Percentiles rank a stretch among this genome's conserved stretches.
Evolutionary conservation across 768 basidiomycete genomes (phyloP).

Genomic region (Lyophyllum shimeji): DNA sequence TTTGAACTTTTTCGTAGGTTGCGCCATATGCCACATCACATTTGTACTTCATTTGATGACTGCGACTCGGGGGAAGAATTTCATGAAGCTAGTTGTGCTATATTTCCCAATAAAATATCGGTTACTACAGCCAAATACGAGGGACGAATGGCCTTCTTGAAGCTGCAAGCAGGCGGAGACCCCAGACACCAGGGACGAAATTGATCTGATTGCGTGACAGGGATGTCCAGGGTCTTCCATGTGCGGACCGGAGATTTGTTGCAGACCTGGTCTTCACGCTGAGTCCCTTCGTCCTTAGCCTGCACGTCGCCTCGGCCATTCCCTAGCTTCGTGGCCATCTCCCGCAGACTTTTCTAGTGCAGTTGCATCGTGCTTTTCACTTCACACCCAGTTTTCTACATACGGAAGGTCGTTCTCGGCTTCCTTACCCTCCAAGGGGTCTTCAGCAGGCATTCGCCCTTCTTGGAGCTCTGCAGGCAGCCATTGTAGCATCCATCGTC

Average conservation of each 20-base stretch:
- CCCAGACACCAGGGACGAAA: slow-evolving; percentile 13
- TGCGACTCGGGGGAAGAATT: neutral
- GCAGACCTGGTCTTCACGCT: slow-evolving; percentile 8
- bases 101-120: neutral
- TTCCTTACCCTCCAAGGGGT: slow-evolving; percentile 1
- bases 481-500: neutral
- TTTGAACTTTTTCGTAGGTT: neutral
- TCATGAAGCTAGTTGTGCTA: neutral
- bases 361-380: neutral
- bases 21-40: neutral
- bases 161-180: slow-evolving; percentile 7
- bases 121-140: neutral
- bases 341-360: neutral
- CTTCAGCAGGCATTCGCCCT: neutral
- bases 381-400: neutral
- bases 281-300: slow-evolving; percentile 14
- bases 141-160: no score
- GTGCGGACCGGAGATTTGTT: slow-evolving; percentile 21
- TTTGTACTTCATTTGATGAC: neutral
- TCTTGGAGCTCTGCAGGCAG: slow-evolving; percentile 5
- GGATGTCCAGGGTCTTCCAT: slow-evolving; percentile 10
- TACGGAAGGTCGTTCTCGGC: neutral
- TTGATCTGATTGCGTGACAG: slow-evolving; percentile 19
- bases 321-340: neutral
- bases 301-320: slow-evolving; percentile 17